phyloP scores from a whole-genome alignment of 1,139 yeast species.

The Yamadazyma sp. region DNA sequence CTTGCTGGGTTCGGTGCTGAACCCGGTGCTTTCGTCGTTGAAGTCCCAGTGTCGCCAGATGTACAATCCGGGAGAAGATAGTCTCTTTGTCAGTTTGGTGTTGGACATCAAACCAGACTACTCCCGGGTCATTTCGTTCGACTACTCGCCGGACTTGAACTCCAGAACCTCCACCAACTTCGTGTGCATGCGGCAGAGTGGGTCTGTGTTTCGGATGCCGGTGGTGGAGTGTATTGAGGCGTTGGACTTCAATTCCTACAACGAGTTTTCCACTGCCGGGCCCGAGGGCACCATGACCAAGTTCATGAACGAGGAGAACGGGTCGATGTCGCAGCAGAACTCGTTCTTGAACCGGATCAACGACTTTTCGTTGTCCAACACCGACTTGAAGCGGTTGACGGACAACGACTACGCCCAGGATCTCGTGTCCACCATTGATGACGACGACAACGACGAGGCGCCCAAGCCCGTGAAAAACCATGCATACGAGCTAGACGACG shows the following conservation, averaged over 20 bases:
- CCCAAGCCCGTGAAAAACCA: constrained; percentile 19
- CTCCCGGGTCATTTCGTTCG: constrained; percentile 83
- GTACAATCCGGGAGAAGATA: constrained; percentile 44
- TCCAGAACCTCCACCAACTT: constrained; percentile 52
- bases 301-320: constrained; percentile 26
- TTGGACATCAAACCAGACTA: constrained; percentile 73
- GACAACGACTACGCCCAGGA: constrained; percentile 21
- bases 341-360: constrained; percentile 14
- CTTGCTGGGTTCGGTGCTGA: too few species aligned
- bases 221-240: constrained; percentile 68
- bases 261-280: constrained; percentile 69
- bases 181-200: constrained; percentile 88
- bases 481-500: constrained; percentile 21
- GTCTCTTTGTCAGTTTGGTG: constrained; percentile 74
- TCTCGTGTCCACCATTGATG: constrained; percentile 32
- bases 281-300: constrained; percentile 55
- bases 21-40: constrained; percentile 21
- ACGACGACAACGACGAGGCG: constrained; percentile 18
- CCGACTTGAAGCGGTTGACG: constrained; percentile 22
- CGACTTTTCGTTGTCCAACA: constrained; percentile 20
- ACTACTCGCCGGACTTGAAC: constrained; percentile 62
- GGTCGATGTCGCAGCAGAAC: constrained; percentile 8
- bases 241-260: constrained; percentile 65
- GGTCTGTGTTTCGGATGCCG: constrained; percentile 80
- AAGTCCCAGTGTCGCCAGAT: constrained; percentile 36